These are phyloP conservation scores for Thuja plicata DNA, from an alignment of 83 land plant species.

Conservation along the genomic window DNA sequence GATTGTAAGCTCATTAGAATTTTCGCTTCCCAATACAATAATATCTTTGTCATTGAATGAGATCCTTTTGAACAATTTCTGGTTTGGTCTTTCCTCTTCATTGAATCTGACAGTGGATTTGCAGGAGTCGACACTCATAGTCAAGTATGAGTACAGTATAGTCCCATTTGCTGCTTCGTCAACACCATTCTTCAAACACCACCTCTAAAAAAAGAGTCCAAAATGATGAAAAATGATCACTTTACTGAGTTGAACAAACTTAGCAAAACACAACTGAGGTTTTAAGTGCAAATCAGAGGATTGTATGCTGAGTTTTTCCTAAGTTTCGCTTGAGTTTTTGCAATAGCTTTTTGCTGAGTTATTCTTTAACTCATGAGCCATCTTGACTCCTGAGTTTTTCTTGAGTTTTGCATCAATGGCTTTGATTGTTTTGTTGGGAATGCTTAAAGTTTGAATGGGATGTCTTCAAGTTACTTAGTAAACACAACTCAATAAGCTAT, in stretches of 20 bases:
- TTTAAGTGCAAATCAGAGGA: too few species aligned
- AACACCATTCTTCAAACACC: too few species aligned
- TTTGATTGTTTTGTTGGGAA: neutral
- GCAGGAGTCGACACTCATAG: slow-evolving; percentile 10
- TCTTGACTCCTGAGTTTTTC: too few species aligned
- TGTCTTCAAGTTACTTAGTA: neutral
- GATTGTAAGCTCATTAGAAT: neutral
- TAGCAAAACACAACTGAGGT: too few species aligned
- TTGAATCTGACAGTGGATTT: slow-evolving; percentile 7
- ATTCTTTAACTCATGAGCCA: too few species aligned
- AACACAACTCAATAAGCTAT: neutral
- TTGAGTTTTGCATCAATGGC: neutral
- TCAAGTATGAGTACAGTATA: neutral
- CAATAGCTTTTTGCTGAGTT: too few species aligned
- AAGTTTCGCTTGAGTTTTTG: too few species aligned
- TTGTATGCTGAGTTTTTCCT: too few species aligned
- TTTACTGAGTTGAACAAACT: too few species aligned
- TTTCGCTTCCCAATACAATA: neutral
- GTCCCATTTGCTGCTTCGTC: neutral
- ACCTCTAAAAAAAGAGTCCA: too few species aligned
- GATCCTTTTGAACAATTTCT: too few species aligned
- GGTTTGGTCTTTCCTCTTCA: neutral
- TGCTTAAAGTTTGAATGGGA: neutral
- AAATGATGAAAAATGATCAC: too few species aligned
- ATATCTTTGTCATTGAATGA: neutral